Base-by-base conservation (phyloP, 306 rosid species). In the Nissolia schottii region DNA sequence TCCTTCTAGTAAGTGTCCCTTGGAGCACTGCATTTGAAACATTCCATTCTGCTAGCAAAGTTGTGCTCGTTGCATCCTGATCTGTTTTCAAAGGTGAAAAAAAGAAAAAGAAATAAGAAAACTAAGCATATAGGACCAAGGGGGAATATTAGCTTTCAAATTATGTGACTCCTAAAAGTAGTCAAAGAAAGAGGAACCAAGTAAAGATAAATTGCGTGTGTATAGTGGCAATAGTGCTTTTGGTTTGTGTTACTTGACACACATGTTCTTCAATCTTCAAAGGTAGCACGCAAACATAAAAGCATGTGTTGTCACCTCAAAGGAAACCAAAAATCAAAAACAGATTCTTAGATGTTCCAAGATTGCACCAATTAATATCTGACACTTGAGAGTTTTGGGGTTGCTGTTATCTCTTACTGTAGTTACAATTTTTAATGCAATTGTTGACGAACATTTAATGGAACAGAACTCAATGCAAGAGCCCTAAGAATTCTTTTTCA, bases 1-100 rank as follows among this genome's bases (percentile, higher is more conserved):
- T 41, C 51, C 69, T 24, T 64, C 83, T 83, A 85, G 87, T 64
- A 85, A 1, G 89, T 74, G 87, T 94, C 98, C 80, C 94, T 90
- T 40, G 98, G 98, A 29, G 98, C 98, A 60, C 80, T 91, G 94
- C 98, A 93, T 87, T 89, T 89, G 66, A 91, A 94, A 51, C 98
- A 94, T 72, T 94, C 98, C 85, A 86, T 89, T 84, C 98, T 75
- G 87, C 96, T 94, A 0, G 98, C 98, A 66, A 94, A 94, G 86
- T 94, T 94, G 83, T 94, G 98, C 64, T 94, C 98, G 67, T 91
- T 94, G 85, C 98, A 94, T 34, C 98, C 97, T 40, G 77, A 83
- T 88, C 98, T 94, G 82, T 43, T 57, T 43, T 57, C 66, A 64
- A 27, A 43, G 4, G 51, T 20, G 25, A 40, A 2, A 18, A 25